Evolutionary conservation across 2,329 filamentous ascomycete species (phyloP), one percentile per base, ranked within the genome.

Genomic region (Penicillium sp.): DNA sequence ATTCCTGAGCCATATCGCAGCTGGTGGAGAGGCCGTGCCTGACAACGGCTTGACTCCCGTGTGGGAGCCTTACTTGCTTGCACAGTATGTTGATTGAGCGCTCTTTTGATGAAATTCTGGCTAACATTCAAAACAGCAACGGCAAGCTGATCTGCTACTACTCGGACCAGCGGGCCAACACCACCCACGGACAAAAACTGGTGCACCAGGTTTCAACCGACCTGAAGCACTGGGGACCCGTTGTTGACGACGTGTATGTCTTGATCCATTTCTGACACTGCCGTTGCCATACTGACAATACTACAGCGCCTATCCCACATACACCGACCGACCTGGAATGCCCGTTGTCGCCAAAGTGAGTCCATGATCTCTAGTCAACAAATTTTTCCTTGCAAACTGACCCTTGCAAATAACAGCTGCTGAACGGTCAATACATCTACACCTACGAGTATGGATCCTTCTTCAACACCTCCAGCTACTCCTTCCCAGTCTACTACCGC

Each of bases 1-100:
- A 31, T 91, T 90, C 64, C 82, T 90, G 54, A 87, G 84, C 59
- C 82, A 86, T 63, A 83, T 91, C 46, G 88, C 87, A 0, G 75
- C 78, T 1, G 89, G 88, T 36, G 87, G 87, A n/a, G 79, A 80
- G 49, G 87, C 87, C 2, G 67, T 78, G 0, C 83, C 87, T 3
- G 81, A 85, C 67, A 89, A 91, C 67, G 88, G 86, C 1, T 71
- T 86, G 39, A 88, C 86, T 0, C 87, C 88, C 0, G 85, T 91
- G 19, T 91, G 89, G 89, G 89, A 91, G 71, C 89, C 89, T 0
- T 90, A 88, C 71, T 74, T 91, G 43, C 69, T 85, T 56, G 77
- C 82, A 46, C 81, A 87, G 68, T 72, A 65, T 46, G 69, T 62
- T 24, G 9, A 24, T 31, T 3, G 6, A 16, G 18, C 24, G 2